Base-by-base conservation (phyloP, 164 flowering plant species). In the Vitis riparia region DNA sequence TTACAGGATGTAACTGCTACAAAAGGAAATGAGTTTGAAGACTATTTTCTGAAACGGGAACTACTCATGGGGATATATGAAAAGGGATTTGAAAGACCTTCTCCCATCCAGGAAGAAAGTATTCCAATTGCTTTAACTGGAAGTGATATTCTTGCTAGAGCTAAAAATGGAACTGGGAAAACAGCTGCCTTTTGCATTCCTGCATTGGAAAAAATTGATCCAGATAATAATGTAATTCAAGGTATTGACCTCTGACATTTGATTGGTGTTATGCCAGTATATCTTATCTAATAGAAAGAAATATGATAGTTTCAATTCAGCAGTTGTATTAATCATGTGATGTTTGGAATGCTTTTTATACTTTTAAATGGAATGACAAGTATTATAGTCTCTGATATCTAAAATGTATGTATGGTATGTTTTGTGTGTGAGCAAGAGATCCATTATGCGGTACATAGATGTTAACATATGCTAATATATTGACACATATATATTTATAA, bases 21-120 rank as follows among this genome's bases (percentile, higher is more conserved):
- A 30, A 79, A 79, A 62, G 82, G 82, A 59, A 79, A 79, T 76
- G 82, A 79, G 55, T 79, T 79, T 70, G 82, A 79, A 62, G 82
- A 79, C 65, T 79, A 79, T 66, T 79, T 79, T 63, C 72, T 79
- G 61, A 79, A 79, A 56, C 77, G 82, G 48, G 82, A 79, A 47
- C 62, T 79, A 19, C 80, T 79, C 23, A 79, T 79, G 82, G 82
- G 82, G 19, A 79, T 79, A 62, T 79, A 79, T 73, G 82, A 79
- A 73, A 79, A 79, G 59, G 82, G 82, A 3, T 79, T 79, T 63
- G 82, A 79, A 63, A 76, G 73, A 48, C 82, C 82, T 52, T 79
- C 82, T 37, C 82, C 82, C 1, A 79, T 79, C 51, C 82, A 79
- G 68, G 82, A 79, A 63, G 82, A 79, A 68, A 79, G 82, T 51